Evolutionary conservation across 1,139 yeast species (phyloP).

Genomic region (Saccharomyces uvarum): DNA sequence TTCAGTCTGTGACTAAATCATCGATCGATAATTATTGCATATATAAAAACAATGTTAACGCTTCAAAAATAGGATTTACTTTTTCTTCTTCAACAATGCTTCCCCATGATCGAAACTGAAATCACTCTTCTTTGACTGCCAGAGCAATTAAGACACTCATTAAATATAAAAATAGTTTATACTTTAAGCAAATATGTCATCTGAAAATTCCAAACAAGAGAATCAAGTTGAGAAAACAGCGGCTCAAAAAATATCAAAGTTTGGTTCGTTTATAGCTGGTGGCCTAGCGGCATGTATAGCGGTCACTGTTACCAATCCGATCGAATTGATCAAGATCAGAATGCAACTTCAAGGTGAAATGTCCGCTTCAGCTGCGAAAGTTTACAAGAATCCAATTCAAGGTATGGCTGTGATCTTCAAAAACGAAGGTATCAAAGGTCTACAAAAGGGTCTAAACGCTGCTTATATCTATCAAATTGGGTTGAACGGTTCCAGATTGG

Average conservation of each 20-base stretch:
- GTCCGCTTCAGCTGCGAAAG: constrained; percentile 44
- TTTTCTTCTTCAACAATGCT: not conserved
- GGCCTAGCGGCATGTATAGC: constrained; percentile 97
- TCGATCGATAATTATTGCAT: not conserved
- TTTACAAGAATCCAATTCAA: constrained; percentile 79
- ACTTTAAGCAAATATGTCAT: not conserved
- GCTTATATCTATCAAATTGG: constrained; percentile 86
- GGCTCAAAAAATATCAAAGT: constrained; percentile 48
- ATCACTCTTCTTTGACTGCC: not conserved
- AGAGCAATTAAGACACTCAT: not conserved
- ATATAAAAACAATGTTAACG: not conserved
- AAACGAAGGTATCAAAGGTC: constrained; percentile 79
- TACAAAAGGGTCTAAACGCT: constrained; percentile 78
- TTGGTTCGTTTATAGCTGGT: constrained; percentile 88
- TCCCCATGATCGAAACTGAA: not conserved
- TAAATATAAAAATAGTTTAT: constrained; percentile 5
- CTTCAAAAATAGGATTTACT: not conserved
- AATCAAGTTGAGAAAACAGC: constrained; percentile 31
- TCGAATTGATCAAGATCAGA: constrained; percentile 86
- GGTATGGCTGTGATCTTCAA: constrained; percentile 67
- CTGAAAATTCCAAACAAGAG: constrained; percentile 6
- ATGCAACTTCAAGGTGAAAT: constrained; percentile 96
- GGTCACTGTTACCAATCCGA: constrained; percentile 92
- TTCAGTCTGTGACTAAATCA: not conserved
- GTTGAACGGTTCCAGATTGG: constrained; percentile 87